A percentile compares a stretch with the other conserved stretches of the same genome.
These are phyloP conservation scores for Syzygium grande DNA, from an alignment of 345 rosid genomes.

Conservation along the genomic window DNA sequence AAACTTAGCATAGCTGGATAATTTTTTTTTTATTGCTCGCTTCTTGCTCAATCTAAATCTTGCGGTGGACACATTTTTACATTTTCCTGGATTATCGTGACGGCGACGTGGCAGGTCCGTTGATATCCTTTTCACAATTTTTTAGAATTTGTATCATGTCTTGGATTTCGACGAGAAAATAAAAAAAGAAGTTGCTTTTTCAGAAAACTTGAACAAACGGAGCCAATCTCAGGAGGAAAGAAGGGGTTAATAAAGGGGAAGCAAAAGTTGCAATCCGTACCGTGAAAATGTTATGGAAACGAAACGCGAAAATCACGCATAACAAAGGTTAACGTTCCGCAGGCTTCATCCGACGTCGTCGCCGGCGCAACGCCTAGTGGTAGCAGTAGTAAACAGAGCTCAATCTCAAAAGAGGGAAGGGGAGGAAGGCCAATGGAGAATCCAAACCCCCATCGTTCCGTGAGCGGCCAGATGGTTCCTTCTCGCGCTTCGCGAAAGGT, in stretches of 20 bases:
- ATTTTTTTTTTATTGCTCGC: not conserved
- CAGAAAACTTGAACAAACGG: not conserved
- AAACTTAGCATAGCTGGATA: fast-evolving
- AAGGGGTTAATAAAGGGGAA: not conserved
- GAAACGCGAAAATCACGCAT: not conserved
- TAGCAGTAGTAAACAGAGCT: not conserved
- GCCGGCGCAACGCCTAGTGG: not conserved
- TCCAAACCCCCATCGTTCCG: not conserved
- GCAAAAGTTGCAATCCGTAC: not conserved
- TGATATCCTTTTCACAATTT: too few species aligned
- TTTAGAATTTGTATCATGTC: not conserved
- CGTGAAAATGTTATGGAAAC: not conserved
- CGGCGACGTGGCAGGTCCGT: too few species aligned
- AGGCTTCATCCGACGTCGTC: not conserved
- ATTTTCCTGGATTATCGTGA: too few species aligned
- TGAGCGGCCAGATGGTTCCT: not conserved
- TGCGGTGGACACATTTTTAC: not conserved
- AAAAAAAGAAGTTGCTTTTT: not conserved
- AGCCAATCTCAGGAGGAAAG: not conserved
- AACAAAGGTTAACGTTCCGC: not conserved
- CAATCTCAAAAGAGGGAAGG: not conserved
- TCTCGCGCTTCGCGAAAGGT: not conserved
- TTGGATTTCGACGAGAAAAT: not conserved
- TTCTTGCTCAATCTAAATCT: not conserved
- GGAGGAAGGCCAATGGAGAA: not conserved